phyloP scores from a whole-genome alignment of 1,284 basidiomycete genomes.

The Agaricales sp. region DNA sequence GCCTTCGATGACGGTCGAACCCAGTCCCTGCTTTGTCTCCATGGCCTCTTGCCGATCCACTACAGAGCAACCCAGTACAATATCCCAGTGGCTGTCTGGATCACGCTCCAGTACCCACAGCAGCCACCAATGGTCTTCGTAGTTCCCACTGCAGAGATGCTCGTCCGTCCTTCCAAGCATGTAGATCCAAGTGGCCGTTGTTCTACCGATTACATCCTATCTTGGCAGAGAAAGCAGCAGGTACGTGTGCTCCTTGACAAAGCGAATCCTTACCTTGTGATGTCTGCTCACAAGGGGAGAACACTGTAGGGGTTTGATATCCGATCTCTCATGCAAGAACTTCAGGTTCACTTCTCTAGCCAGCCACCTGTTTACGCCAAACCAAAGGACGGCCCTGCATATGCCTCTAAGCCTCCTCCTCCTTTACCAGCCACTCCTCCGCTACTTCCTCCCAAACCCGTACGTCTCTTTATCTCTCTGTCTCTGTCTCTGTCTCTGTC shows the following conservation, averaged over 20 bases:
- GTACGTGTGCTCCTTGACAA: slow-evolving; percentile 35
- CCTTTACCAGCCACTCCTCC: slow-evolving; percentile 19
- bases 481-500: neutral
- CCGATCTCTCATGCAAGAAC: slow-evolving; percentile 52
- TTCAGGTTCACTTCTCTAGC: slow-evolving; percentile 75
- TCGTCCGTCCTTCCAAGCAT: slow-evolving; percentile 67
- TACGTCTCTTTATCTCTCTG: slow-evolving; percentile 4
- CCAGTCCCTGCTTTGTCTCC: slow-evolving; percentile 81
- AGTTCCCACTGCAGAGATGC: slow-evolving; percentile 88
- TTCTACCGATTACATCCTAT: slow-evolving; percentile 53
- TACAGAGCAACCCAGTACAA: slow-evolving; percentile 80
- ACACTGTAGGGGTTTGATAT: slow-evolving; percentile 56
- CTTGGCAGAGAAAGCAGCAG: slow-evolving; percentile 82
- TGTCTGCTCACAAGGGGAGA: slow-evolving; percentile 10
- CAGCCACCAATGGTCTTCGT: slow-evolving; percentile 88
- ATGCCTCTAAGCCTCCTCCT: slow-evolving; percentile 21
- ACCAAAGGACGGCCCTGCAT: slow-evolving; percentile 30
- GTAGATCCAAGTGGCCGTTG: slow-evolving; percentile 83
- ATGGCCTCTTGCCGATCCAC: slow-evolving; percentile 85
- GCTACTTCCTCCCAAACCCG: slow-evolving; percentile 11
- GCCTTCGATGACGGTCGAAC: slow-evolving; percentile 93
- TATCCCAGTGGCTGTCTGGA: slow-evolving; percentile 89
- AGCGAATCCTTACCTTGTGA: slow-evolving; percentile 12
- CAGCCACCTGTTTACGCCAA: slow-evolving; percentile 90
- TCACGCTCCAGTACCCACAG: slow-evolving; percentile 74